These are phyloP conservation scores for Clonostachys solani DNA, from an alignment of 2,329 filamentous ascomycete genomes.

Conservation along the genomic window DNA sequence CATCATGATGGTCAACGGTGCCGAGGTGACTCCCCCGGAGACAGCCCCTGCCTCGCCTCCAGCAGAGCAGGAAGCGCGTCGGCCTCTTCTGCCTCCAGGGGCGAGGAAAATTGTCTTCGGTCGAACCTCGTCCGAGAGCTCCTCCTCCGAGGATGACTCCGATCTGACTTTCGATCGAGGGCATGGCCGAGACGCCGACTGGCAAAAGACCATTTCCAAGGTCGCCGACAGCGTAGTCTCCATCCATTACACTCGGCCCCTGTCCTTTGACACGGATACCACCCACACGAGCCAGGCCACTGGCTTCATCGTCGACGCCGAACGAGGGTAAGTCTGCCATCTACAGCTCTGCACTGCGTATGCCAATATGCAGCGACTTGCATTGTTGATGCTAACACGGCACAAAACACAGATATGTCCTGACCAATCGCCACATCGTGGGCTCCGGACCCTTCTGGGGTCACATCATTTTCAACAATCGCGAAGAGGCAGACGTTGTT, in stretches of 20 bases:
- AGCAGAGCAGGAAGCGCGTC: no score
- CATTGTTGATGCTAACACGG: background rate
- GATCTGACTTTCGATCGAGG: no score
- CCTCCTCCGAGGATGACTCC: no score
- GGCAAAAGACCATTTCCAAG: constrained; percentile 92
- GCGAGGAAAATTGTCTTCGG: no score
- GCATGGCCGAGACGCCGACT: constrained; percentile 46
- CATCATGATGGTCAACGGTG: no score
- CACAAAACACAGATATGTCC: constrained; percentile 54
- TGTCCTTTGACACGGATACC: constrained; percentile 95
- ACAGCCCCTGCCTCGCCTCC: no score
- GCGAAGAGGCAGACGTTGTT: constrained; percentile 92
- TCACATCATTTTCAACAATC: constrained; percentile 97
- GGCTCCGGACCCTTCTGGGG: constrained; percentile 96
- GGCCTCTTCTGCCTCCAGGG: no score
- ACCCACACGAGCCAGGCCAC: constrained; percentile 94
- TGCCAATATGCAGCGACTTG: background rate
- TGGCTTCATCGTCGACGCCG: constrained; percentile 94
- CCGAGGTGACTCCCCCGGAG: no score
- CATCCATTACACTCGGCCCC: constrained; percentile 98
- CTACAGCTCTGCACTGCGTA: background rate
- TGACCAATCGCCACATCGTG: constrained; percentile 91
- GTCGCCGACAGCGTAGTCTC: constrained; percentile 95
- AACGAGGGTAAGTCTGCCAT: constrained; percentile 63
- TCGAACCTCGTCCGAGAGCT: no score